Percentiles rank a stretch among this genome's conserved stretches.
phyloP scores from a whole-genome alignment of 2,329 filamentous ascomycete species.

The Hypoxylon sp. region DNA sequence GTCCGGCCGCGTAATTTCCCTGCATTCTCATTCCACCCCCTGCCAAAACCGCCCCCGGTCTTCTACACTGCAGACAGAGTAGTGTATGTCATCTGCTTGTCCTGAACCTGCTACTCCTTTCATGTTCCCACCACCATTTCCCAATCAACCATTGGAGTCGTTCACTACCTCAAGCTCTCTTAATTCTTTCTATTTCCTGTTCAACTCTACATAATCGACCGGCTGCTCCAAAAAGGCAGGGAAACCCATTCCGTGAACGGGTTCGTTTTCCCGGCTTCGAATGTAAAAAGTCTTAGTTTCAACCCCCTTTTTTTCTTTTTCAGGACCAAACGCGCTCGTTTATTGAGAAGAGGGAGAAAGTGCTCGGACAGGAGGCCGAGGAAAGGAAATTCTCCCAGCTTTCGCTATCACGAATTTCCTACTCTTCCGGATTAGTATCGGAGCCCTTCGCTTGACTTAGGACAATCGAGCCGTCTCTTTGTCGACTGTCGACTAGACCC shows the following conservation, averaged over 20 bases:
- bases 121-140: slow-evolving; percentile 27
- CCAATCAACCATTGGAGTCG: slow-evolving; percentile 13
- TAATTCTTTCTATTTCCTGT: slow-evolving; percentile 16
- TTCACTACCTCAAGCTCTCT: slow-evolving; percentile 24
- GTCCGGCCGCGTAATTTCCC: slow-evolving; percentile 8
- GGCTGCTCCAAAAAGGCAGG: slow-evolving; percentile 29
- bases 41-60: slow-evolving; percentile 2
- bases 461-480: slow-evolving; percentile 38
- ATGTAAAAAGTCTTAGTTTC: slow-evolving; percentile 33
- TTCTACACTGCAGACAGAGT: neutral
- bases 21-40: neutral
- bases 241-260: slow-evolving; percentile 47
- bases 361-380: slow-evolving; percentile 39
- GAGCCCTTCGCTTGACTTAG: slow-evolving; percentile 26
- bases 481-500: slow-evolving; percentile 25
- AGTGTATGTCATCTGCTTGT: slow-evolving; percentile 5
- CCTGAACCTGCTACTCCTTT: slow-evolving; percentile 25
- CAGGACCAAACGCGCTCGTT: slow-evolving; percentile 40
- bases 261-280: slow-evolving; percentile 34
- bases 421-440: slow-evolving; percentile 28
- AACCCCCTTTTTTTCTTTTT: slow-evolving; percentile 36
- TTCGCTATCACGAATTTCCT: slow-evolving; percentile 38
- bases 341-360: slow-evolving; percentile 26
- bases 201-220: slow-evolving; percentile 30
- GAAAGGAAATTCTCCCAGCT: slow-evolving; percentile 29